Base-by-base conservation (phyloP, 176 grass and related monocot genomes). In the Oryza australiensis region DNA sequence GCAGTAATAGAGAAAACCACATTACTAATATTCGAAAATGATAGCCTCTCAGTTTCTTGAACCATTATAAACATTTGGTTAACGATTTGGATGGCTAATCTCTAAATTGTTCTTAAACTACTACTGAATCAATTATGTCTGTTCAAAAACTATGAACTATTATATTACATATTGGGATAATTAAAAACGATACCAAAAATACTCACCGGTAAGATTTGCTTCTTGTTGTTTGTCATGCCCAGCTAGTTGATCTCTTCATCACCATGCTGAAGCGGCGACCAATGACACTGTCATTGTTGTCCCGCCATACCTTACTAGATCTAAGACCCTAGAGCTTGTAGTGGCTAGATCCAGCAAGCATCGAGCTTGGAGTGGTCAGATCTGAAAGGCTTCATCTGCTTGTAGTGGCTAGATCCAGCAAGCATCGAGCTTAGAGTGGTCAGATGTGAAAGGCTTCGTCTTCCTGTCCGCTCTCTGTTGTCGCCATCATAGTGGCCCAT, bases 251-350 rank as follows among this genome's bases (percentile, higher is more conserved):
- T 55, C 20, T n/a, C 15, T 3, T 14, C 51, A 49, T n/a, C 51
- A 15, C 2, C 6, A 22, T 55, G 6, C 1, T 55, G 0, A 2
- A 55, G 51, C 5, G 0, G 1, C 0, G 6, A 0, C 20, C 1
- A 48, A 48, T n/a, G n/a, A n/a, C 18, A 55, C 6, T 55, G 14
- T 3, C 20, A 16, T 49, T 16, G 38, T 40, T 0, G 13, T 46
- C 12, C 13, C 3, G 7, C 20, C 16, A 55, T 51, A 51, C 48
- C 48, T 20, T 20, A 0, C 48, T 14, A 20, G 4, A 51, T 51
- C 46, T 6, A 51, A 4, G 3, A 53, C 5, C 16, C 13, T 15
- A 0, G 16, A 18, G 49, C 49, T 53, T 20, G 18, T 3, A 53
- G 49, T 53, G 49, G 15, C 49, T 6, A 6, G 5, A 20, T 20